These are phyloP conservation scores for Neurospora pannonica DNA, from an alignment of 495 filamentous ascomycete genomes.

Conservation along the genomic window DNA sequence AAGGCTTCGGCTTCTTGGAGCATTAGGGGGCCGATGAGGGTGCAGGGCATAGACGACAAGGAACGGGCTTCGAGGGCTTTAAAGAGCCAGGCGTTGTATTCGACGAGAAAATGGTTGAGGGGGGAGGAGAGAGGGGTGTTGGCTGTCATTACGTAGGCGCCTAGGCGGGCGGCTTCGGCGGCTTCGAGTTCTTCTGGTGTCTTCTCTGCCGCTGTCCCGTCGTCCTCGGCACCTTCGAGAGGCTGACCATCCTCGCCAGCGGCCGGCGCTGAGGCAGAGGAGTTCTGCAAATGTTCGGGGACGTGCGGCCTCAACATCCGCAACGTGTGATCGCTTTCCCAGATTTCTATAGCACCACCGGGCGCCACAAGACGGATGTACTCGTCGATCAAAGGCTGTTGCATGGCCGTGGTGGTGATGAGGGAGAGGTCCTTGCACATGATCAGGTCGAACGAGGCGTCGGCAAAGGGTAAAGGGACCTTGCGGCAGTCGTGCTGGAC, in stretches of 20 bases:
- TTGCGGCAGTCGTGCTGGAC: slow-evolving; percentile 77
- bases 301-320: slow-evolving; percentile 70
- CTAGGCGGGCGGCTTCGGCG: slow-evolving; percentile 39
- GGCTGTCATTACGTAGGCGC: slow-evolving; percentile 74
- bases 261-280: slow-evolving; percentile 10
- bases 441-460: slow-evolving; percentile 79
- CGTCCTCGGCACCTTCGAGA: slow-evolving; percentile 22
- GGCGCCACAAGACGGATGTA: slow-evolving; percentile 66
- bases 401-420: slow-evolving; percentile 52
- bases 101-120: slow-evolving; percentile 72
- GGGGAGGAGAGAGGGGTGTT: slow-evolving; percentile 68
- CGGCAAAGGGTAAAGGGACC: slow-evolving; percentile 66
- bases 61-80: slow-evolving; percentile 65
- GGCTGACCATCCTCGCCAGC: neutral
- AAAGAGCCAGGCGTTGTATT: slow-evolving; percentile 76
- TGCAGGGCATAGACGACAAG: slow-evolving; percentile 68
- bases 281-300: slow-evolving; percentile 31
- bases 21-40: slow-evolving; percentile 64
- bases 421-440: slow-evolving; percentile 82
- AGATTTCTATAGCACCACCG: slow-evolving; percentile 76
- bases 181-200: neutral
- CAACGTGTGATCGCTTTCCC: slow-evolving; percentile 73
- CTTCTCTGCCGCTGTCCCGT: slow-evolving; percentile 22
- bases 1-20: slow-evolving; percentile 70
- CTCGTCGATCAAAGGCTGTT: slow-evolving; percentile 61